A percentile compares a stretch with the other conserved stretches of the same genome.
Evolutionary conservation across 148 eudicot species (phyloP).

Genomic region (Diospyros kaki): DNA sequence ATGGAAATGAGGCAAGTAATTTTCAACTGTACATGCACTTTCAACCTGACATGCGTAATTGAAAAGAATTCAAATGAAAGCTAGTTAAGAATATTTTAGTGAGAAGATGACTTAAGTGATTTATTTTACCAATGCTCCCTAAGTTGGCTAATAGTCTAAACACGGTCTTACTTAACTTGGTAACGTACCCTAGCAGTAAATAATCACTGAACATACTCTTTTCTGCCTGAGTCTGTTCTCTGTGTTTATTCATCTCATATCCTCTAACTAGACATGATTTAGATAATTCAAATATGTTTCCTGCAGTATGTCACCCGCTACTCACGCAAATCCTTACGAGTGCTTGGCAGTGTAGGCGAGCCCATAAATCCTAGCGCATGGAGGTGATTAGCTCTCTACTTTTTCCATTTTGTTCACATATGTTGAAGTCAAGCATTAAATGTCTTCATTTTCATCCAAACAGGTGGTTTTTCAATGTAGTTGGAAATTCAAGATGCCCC

Average conservation of each 20-base stretch:
- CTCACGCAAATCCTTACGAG: slow-evolving; percentile 96
- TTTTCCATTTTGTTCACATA: not conserved
- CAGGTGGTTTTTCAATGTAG: slow-evolving; percentile 93
- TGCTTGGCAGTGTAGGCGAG: slow-evolving; percentile 98
- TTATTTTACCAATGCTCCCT: not conserved
- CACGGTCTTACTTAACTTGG: not conserved
- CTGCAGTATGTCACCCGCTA: slow-evolving; percentile 83
- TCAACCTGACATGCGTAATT: slow-evolving; percentile 2
- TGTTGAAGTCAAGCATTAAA: slow-evolving; percentile 3
- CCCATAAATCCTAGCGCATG: slow-evolving; percentile 99
- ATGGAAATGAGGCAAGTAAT: slow-evolving; percentile 66
- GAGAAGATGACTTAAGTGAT: not conserved
- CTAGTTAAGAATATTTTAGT: not conserved
- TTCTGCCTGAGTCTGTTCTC: not conserved
- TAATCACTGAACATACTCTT: not conserved
- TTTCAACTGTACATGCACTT: not conserved
- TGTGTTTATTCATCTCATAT: not conserved
- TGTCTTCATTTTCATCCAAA: not conserved
- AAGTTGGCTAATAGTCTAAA: not conserved
- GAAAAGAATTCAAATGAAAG: not conserved
- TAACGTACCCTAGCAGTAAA: not conserved
- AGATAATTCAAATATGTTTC: slow-evolving; percentile 8
- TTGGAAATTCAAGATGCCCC: slow-evolving; percentile 93
- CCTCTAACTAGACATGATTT: not conserved
- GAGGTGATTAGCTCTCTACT: slow-evolving; percentile 50